Evolutionary conservation across 2,329 filamentous ascomycete species (phyloP).

Genomic region (Neofusicoccum sp.): DNA sequence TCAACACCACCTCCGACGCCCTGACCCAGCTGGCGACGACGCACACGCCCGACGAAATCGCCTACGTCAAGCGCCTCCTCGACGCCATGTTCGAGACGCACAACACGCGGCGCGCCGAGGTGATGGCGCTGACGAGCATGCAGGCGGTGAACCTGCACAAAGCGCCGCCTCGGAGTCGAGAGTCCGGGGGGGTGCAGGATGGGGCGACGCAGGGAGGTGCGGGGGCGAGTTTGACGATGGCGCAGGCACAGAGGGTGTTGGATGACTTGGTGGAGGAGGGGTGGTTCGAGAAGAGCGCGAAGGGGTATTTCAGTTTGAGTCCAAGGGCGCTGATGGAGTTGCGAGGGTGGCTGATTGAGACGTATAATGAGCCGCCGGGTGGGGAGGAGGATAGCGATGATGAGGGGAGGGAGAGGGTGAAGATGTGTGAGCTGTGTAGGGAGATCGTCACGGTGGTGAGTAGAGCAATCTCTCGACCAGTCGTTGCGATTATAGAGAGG

Average conservation of each 20-base stretch:
- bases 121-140: slow-evolving; percentile 77
- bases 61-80: slow-evolving; percentile 82
- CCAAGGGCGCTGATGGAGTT: slow-evolving; percentile 82
- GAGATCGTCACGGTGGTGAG: slow-evolving; percentile 73
- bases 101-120: slow-evolving; percentile 76
- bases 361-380: slow-evolving; percentile 71
- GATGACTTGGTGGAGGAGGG: slow-evolving; percentile 69
- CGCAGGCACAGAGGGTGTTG: slow-evolving; percentile 73
- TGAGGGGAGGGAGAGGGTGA: slow-evolving; percentile 64
- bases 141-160: slow-evolving; percentile 71
- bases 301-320: slow-evolving; percentile 72
- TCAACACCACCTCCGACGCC: slow-evolving; percentile 83
- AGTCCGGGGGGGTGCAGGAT: slow-evolving; percentile 32
- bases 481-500: neutral
- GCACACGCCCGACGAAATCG: slow-evolving; percentile 77
- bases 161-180: slow-evolving; percentile 35
- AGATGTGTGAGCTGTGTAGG: slow-evolving; percentile 82
- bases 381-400: slow-evolving; percentile 43
- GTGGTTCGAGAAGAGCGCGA: slow-evolving; percentile 76
- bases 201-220: slow-evolving; percentile 27
- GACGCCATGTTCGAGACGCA: slow-evolving; percentile 90
- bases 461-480: slow-evolving; percentile 35
- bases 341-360: slow-evolving; percentile 76
- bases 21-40: slow-evolving; percentile 84
- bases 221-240: slow-evolving; percentile 61